These are phyloP conservation scores for Capsicum pubescens DNA, from an alignment of 257 asterid genomes.

Conservation along the genomic window DNA sequence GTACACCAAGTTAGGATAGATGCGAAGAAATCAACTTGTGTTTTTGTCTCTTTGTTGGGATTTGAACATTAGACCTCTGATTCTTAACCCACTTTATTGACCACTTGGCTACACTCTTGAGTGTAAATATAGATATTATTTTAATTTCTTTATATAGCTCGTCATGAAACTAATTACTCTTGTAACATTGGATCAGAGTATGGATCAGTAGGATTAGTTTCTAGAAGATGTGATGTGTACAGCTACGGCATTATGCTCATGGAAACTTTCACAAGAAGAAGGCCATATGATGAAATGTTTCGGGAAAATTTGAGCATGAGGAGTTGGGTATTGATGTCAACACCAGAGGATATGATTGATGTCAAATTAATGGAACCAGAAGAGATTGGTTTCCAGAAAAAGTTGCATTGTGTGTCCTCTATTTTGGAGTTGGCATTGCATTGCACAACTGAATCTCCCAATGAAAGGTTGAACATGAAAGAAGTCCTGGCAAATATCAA, in stretches of 20 bases:
- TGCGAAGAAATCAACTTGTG: too few species aligned
- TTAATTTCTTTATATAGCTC: not conserved
- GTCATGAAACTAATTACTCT: not conserved
- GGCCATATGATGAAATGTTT: slow-evolving; percentile 9
- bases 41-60: too few species aligned
- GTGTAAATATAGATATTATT: not conserved
- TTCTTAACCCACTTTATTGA: too few species aligned
- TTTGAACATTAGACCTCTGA: too few species aligned
- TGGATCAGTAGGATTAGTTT: slow-evolving; percentile 25
- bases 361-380: not conserved
- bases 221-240: slow-evolving; percentile 25
- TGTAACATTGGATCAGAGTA: not conserved
- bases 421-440: not conserved
- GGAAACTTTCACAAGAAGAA: slow-evolving; percentile 26
- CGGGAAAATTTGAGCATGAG: not conserved
- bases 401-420: not conserved
- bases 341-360: not conserved
- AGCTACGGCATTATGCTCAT: slow-evolving; percentile 24
- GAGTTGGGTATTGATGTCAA: slow-evolving; percentile 9
- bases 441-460: slow-evolving; percentile 10
- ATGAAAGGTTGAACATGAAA: slow-evolving; percentile 4
- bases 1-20: too few species aligned
- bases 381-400: not conserved
- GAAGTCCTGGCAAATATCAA: not conserved
- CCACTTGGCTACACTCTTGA: too few species aligned